These are phyloP conservation scores for Cryphonectria japonica DNA, from an alignment of 2,329 filamentous ascomycete genomes.

Conservation along the genomic window DNA sequence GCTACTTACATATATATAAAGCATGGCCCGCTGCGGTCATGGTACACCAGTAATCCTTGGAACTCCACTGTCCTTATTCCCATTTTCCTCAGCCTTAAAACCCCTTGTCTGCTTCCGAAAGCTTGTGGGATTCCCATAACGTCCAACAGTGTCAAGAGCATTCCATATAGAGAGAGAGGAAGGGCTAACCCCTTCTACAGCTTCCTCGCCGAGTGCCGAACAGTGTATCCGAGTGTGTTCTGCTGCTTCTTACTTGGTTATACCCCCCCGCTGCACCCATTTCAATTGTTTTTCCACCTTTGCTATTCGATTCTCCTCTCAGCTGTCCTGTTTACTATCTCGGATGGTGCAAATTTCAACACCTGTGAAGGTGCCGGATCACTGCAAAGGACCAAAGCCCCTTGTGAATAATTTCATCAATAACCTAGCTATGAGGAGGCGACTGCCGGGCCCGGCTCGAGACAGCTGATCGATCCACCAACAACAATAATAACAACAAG, in stretches of 20 bases:
- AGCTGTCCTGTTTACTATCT: not conserved
- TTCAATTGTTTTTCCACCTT: too few species aligned
- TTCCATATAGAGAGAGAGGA: not conserved
- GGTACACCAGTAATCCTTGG: not conserved
- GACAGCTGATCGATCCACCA: not conserved
- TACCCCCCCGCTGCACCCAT: too few species aligned
- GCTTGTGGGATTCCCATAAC: not conserved
- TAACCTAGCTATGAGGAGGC: not conserved
- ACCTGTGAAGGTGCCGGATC: too few species aligned
- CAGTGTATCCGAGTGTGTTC: not conserved
- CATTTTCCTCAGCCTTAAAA: not conserved
- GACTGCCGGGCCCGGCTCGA: not conserved
- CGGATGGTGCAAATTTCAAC: not conserved
- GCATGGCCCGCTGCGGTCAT: not conserved
- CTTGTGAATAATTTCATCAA: not conserved
- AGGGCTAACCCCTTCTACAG: not conserved
- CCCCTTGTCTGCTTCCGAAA: not conserved
- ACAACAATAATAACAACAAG: not conserved
- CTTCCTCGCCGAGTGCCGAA: not conserved
- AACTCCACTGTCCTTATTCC: not conserved
- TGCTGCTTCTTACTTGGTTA: not conserved
- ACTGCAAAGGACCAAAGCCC: too few species aligned
- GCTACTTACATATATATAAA: not conserved
- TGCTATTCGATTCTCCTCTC: too few species aligned
- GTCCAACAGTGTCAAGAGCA: not conserved